Conservation (phyloP, 768 basidiomycete genomes). For the Termitomyces sp. region DNA sequence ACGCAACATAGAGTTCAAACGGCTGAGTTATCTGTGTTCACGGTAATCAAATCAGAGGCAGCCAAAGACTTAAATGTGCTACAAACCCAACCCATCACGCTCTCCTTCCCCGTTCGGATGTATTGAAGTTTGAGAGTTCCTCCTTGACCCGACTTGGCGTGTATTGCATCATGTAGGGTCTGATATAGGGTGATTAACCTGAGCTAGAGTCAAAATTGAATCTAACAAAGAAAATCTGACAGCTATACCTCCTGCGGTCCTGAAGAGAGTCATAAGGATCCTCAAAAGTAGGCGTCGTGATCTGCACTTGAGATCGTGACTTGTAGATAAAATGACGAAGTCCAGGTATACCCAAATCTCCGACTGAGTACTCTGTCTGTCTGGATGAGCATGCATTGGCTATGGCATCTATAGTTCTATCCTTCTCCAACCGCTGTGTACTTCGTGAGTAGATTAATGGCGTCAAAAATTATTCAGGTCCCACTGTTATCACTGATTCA, state of each 20-base stretch:
- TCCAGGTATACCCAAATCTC: conserved; percentile 82
- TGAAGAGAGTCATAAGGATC: conserved; percentile 69
- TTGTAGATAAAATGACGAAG: conserved; percentile 95
- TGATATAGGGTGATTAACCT: conserved; percentile 89
- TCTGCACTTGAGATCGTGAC: conserved; percentile 82
- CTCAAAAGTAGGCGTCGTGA: conserved; percentile 82
- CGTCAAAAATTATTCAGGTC: conserved; percentile 8
- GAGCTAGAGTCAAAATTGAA: neutral
- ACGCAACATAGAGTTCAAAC: conserved; percentile 84
- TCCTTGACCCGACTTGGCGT: conserved; percentile 83
- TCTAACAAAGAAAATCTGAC: neutral
- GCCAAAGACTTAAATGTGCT: neutral
- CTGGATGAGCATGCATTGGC: conserved; percentile 40
- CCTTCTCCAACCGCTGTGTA: conserved; percentile 57
- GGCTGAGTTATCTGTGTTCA: conserved; percentile 79
- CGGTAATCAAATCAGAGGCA: neutral
- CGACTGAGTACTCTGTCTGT: conserved; percentile 60
- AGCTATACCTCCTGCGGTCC: conserved; percentile 53
- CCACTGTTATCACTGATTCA: conserved; percentile 55
- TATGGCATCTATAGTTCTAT: conserved; percentile 52
- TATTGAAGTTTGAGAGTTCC: conserved; percentile 83
- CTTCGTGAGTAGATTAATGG: neutral
- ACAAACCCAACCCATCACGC: conserved; percentile 92
- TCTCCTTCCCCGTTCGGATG: conserved; percentile 79
- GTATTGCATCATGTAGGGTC: conserved; percentile 80